phyloP scores from a whole-genome alignment of 1,139 yeast genomes.

The Keqinozyma sinolaborantium region DNA sequence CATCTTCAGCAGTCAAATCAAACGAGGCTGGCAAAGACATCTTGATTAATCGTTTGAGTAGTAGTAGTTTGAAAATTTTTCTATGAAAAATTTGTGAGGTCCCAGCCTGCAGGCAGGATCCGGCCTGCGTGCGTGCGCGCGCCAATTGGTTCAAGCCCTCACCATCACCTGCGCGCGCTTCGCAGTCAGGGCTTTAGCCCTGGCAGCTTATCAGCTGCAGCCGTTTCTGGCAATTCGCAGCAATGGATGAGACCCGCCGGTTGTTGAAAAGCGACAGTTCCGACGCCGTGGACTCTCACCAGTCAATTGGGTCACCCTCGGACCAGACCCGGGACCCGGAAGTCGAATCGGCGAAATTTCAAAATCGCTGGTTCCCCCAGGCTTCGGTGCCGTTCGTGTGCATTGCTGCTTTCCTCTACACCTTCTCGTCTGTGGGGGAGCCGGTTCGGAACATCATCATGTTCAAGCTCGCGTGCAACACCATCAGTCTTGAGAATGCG shows the following conservation, averaged over 20 bases:
- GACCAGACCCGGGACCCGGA: too few relatives aligned
- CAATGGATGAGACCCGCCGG: too few relatives aligned
- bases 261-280: too few relatives aligned
- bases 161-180: too few relatives aligned
- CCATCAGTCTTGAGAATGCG: constrained; percentile 11
- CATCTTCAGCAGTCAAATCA: constrained; percentile 96
- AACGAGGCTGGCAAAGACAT: constrained; percentile 91
- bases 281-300: too few relatives aligned
- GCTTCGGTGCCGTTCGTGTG: constrained; percentile 34
- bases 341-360: not conserved
- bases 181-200: not conserved
- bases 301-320: too few relatives aligned
- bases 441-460: constrained; percentile 31
- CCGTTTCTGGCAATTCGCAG: not conserved
- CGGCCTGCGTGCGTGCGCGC: too few relatives aligned
- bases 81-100: not conserved
- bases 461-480: constrained; percentile 37
- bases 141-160: too few relatives aligned
- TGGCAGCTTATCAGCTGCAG: not conserved
- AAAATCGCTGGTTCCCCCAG: constrained; percentile 24
- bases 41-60: constrained; percentile 11
- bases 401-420: constrained; percentile 21
- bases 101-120: not conserved
- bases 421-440: constrained; percentile 30
- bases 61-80: not conserved